A percentile compares a stretch with the other conserved stretches of the same genome.
Conservation (phyloP, 371 early-diverging fungal species). For the Mortierella sp. region DNA sequence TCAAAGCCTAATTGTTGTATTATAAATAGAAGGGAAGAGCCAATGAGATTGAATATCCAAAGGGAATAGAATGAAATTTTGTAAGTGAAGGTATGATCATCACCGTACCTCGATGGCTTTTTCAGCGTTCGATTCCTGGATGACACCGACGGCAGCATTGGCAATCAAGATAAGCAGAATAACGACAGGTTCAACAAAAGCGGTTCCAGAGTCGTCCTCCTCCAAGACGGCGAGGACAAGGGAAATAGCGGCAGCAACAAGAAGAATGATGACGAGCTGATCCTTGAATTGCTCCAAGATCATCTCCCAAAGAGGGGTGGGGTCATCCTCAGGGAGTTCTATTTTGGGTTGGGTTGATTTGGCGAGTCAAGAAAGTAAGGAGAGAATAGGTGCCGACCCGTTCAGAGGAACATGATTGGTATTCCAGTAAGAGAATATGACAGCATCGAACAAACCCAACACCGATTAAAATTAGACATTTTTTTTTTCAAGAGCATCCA, state of each 20-base stretch:
- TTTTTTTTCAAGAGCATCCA: slow-evolving; percentile 3
- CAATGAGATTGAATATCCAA: not conserved
- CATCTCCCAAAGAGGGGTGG: slow-evolving; percentile 92
- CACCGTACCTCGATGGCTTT: slow-evolving; percentile 93
- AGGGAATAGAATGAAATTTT: not conserved
- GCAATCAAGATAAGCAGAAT: slow-evolving; percentile 97
- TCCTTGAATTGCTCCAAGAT: slow-evolving; percentile 97
- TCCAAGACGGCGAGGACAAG: slow-evolving; percentile 94
- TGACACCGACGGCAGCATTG: slow-evolving; percentile 96
- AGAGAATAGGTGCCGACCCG: not conserved
- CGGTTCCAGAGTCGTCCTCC: slow-evolving; percentile 74
- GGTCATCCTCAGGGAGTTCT: slow-evolving; percentile 87
- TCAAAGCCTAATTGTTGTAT: slow-evolving; percentile 74
- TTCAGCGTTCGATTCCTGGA: slow-evolving; percentile 97
- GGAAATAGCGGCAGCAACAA: slow-evolving; percentile 92
- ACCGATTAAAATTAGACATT: slow-evolving; percentile 4
- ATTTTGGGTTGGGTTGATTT: slow-evolving; percentile 11
- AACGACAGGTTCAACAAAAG: slow-evolving; percentile 97
- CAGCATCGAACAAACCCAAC: slow-evolving; percentile 11
- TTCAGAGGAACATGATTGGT: not conserved
- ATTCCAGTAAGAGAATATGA: slow-evolving; percentile 7
- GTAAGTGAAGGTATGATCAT: not conserved
- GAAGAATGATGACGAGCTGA: slow-evolving; percentile 95
- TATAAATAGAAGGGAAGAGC: not conserved
- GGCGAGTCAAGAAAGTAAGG: not conserved